Evolutionary conservation across 192 early-diverging fungal species (phyloP).

Genomic region (Backusella circina): DNA sequence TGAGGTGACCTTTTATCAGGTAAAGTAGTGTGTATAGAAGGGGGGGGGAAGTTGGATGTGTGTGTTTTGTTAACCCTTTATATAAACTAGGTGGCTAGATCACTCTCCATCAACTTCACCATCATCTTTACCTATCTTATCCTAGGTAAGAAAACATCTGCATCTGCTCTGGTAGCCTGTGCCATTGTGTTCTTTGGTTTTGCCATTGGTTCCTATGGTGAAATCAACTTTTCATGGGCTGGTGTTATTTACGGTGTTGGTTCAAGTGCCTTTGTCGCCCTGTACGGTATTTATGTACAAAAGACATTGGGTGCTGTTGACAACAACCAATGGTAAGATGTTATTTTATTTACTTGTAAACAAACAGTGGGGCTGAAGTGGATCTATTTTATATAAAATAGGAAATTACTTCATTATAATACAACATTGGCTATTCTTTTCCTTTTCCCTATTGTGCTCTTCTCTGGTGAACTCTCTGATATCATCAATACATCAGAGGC

Average conservation of each 20-base stretch:
- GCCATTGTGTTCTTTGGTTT: conserved; percentile 58
- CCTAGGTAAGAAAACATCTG: conserved; percentile 51
- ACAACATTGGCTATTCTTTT: conserved; percentile 58
- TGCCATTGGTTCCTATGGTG: conserved; percentile 62
- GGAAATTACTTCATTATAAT: conserved; percentile 64
- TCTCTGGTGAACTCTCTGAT: conserved; percentile 55
- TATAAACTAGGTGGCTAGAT: conserved; percentile 49
- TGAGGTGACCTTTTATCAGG: conserved; percentile 69
- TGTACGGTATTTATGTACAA: conserved; percentile 70
- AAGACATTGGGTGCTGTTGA: conserved; percentile 58
- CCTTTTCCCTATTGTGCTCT: conserved; percentile 50
- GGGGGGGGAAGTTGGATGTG: not conserved
- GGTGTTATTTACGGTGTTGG: conserved; percentile 63
- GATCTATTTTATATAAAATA: conserved; percentile 19
- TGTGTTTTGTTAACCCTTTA: not conserved
- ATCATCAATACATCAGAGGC: conserved; percentile 47
- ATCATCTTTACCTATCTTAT: conserved; percentile 64
- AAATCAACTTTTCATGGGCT: conserved; percentile 62
- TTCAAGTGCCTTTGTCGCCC: conserved; percentile 60
- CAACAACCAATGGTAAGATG: conserved; percentile 60
- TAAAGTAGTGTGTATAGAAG: not conserved
- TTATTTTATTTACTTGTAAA: not conserved
- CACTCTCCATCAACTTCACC: conserved; percentile 65
- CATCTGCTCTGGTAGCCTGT: conserved; percentile 50
- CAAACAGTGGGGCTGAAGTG: not conserved